Evolutionary conservation across 1,284 basidiomycete genomes (phyloP).

Genomic region (Boletus sp.): DNA sequence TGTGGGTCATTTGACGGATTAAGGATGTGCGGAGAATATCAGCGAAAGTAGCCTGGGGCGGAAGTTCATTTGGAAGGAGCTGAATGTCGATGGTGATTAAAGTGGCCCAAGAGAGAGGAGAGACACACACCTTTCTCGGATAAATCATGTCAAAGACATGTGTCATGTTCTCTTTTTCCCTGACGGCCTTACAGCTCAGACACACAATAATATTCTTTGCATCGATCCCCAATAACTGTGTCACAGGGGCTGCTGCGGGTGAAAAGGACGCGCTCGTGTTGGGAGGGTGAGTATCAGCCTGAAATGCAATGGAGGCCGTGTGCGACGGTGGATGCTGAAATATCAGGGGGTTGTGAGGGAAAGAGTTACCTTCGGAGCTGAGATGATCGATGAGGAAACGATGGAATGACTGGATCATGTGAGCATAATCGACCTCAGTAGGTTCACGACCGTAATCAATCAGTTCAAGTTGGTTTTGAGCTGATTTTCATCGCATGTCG

Average conservation of each 20-base stretch:
- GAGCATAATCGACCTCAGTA: slow-evolving; percentile 71
- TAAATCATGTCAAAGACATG: slow-evolving; percentile 89
- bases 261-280: slow-evolving; percentile 25
- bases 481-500: slow-evolving; percentile 26
- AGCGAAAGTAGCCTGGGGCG: slow-evolving; percentile 55
- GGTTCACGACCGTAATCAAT: slow-evolving; percentile 84
- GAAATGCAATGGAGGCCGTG: slow-evolving; percentile 14
- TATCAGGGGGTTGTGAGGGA: slow-evolving; percentile 59
- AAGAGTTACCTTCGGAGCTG: slow-evolving; percentile 62
- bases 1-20: slow-evolving; percentile 77
- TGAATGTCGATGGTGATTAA: slow-evolving; percentile 14
- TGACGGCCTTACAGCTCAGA: slow-evolving; percentile 64
- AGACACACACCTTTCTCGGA: slow-evolving; percentile 64
- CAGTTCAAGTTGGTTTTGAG: slow-evolving; percentile 80
- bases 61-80: slow-evolving; percentile 49
- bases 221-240: slow-evolving; percentile 78
- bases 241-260: slow-evolving; percentile 59
- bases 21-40: slow-evolving; percentile 76
- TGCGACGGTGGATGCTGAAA: slow-evolving; percentile 31
- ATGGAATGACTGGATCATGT: slow-evolving; percentile 93
- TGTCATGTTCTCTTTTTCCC: slow-evolving; percentile 70
- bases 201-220: slow-evolving; percentile 76
- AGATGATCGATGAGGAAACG: slow-evolving; percentile 87
- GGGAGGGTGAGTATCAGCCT: slow-evolving; percentile 13
- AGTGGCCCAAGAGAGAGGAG: background rate